These are phyloP conservation scores for Phytophthora sojae DNA, from an alignment of 352 stramenopile species.

Conservation along the genomic window DNA sequence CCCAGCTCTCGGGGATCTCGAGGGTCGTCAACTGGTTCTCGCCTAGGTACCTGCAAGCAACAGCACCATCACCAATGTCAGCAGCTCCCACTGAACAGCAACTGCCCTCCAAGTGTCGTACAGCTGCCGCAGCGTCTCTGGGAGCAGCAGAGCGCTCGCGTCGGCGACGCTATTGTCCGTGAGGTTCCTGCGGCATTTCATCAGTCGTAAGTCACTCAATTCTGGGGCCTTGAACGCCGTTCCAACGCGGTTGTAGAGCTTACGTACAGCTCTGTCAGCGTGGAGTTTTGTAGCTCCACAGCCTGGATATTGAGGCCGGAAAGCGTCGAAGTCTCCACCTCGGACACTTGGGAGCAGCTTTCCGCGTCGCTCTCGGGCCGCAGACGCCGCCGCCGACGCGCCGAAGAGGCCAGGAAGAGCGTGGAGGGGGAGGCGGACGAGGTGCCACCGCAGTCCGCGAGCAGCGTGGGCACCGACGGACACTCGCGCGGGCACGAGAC, in stretches of 20 bases:
- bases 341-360: constrained; percentile 21
- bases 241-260: background rate
- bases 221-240: background rate
- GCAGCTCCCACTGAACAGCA: background rate
- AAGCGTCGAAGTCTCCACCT: constrained; percentile 24
- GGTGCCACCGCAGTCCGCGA: constrained; percentile 12
- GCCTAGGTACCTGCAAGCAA: constrained; percentile 23
- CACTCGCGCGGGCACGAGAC: constrained; percentile 21
- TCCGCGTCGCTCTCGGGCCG: constrained; percentile 5
- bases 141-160: constrained; percentile 23
- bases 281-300: constrained; percentile 7
- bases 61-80: background rate
- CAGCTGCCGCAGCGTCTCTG: constrained; percentile 27
- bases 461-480: constrained; percentile 25
- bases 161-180: constrained; percentile 25
- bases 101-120: constrained; percentile 8
- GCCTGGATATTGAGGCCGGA: constrained; percentile 22
- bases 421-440: constrained; percentile 5
- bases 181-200: constrained; percentile 24
- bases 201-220: constrained; percentile 20
- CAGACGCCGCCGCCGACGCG: constrained; percentile 15
- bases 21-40: constrained; percentile 27
- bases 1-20: constrained; percentile 26
- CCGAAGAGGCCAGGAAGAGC: constrained; percentile 9
- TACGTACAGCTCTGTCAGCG: constrained; percentile 22